Evolutionary conservation across 2,329 filamentous ascomycete genomes (phyloP), one percentile per base, ranked within the genome.

Genomic region (Cercospora zeae-maydis): DNA sequence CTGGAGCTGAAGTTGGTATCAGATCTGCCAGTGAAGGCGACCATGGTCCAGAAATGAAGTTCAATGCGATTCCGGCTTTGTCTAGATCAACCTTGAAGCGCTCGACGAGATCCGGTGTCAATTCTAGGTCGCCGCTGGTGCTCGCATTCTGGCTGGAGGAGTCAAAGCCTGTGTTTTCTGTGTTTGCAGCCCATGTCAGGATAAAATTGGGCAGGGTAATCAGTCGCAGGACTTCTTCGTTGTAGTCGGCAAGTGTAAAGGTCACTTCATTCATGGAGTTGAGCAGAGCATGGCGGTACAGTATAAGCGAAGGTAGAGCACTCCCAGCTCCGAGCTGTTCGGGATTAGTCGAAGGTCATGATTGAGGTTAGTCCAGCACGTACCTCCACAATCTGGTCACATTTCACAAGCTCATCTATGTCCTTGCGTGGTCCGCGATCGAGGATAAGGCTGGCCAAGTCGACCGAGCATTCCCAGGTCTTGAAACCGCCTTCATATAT

Each of bases 401-500:
- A 82, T 51, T 79, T 70, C 16, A 76, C 72, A 8, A 83, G 68
- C 65, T 83, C 81, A 63, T 82, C 81, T 56, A 82, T 74, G 66
- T 81, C 78, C 66, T 80, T 81, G 6, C 80, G 70, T 0, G 79
- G 80, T 4, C 80, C 80, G 7, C 79, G 76, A 58, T 82, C 80
- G 1, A 82, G 74, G 0, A 82, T 73, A 54, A 89, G 85, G 72
- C 87, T 90, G 56, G 91, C 89, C 16, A 95, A 80, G 74, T 95
- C 91, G 58, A 92, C 81, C 63, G 88, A 91, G 77, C 90, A 93
- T 78, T 95, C 91, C 91, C 91, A 95, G 71, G 89, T 93, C 79
- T 95, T 95, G 79, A 93, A 92, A 24, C 91, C 91, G 61, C 91
- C 91, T 77, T 95, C 91, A 76, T 95, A 95, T 63, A 93, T 85